These are phyloP conservation scores for Blastomyces emzantsi DNA, from an alignment of 2,329 filamentous ascomycete species.

Conservation along the genomic window DNA sequence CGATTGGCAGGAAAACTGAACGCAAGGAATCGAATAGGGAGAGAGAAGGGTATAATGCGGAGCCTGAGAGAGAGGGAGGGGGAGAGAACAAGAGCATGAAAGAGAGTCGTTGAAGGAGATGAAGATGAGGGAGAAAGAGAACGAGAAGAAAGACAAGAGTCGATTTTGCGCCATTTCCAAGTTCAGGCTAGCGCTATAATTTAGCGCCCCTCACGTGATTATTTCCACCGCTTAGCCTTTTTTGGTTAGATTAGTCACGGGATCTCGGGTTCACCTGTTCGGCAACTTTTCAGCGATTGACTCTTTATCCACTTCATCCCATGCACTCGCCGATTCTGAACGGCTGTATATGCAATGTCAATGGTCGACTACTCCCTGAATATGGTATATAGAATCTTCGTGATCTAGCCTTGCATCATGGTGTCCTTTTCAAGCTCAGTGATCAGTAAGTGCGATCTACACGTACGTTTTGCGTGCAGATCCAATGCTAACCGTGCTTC, in stretches of 20 bases:
- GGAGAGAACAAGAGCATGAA: constrained; percentile 11
- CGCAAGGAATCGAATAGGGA: neutral
- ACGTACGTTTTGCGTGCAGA: constrained; percentile 4
- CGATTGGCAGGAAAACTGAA: neutral
- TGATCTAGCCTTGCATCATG: constrained; percentile 20
- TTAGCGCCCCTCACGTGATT: constrained; percentile 34
- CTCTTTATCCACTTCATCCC: neutral
- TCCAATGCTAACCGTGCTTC: constrained; percentile 11
- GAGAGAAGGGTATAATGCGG: neutral
- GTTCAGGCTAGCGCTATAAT: constrained; percentile 17
- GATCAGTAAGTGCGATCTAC: constrained; percentile 36
- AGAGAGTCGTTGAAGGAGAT: neutral
- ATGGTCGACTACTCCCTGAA: neutral
- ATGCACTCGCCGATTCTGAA: neutral
- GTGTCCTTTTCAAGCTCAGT: constrained; percentile 48
- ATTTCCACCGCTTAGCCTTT: neutral
- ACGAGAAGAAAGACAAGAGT: constrained; percentile 17
- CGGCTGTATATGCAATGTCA: too few relatives aligned
- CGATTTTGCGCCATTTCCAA: constrained; percentile 21
- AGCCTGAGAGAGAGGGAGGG: constrained; percentile 10
- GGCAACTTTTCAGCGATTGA: neutral
- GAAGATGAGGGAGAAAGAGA: constrained; percentile 21
- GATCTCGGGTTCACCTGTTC: too few relatives aligned
- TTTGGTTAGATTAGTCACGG: neutral
- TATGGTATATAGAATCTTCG: neutral